These are phyloP conservation scores for Liquidambar formosana DNA, from an alignment of 164 flowering plant species.

Conservation along the genomic window DNA sequence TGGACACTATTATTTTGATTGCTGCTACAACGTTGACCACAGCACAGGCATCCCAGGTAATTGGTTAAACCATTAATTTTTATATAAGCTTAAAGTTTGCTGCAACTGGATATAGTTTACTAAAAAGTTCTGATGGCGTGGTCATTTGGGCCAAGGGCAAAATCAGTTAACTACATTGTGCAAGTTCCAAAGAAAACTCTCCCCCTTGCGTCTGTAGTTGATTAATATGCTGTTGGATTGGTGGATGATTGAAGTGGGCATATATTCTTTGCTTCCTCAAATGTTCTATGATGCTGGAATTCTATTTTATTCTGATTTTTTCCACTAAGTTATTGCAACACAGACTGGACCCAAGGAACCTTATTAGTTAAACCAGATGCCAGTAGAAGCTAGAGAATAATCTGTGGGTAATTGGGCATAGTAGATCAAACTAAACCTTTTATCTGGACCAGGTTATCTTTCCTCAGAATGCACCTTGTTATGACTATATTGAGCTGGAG, in stretches of 20 bases:
- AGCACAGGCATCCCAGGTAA: conserved; percentile 75
- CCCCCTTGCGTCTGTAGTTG: neutral
- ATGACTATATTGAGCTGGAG: no score
- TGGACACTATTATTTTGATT: conserved; percentile 55
- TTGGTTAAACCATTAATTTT: neutral
- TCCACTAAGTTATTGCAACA: neutral
- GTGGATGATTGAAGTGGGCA: neutral
- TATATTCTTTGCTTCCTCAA: neutral
- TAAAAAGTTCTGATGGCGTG: no score
- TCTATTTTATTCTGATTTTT: neutral
- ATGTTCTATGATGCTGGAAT: neutral
- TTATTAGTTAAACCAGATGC: no score
- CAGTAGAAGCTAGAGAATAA: no score
- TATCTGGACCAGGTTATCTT: no score
- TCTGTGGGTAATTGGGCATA: no score
- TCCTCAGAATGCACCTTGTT: no score
- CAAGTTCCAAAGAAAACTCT: neutral
- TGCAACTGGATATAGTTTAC: neutral
- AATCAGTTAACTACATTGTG: neutral
- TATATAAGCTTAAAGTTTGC: neutral
- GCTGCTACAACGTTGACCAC: conserved; percentile 47
- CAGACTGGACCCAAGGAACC: no score
- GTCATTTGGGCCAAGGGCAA: neutral
- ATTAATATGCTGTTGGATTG: neutral
- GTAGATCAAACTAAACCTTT: no score